Evolutionary conservation across 2,329 filamentous ascomycete species (phyloP).

Genomic region (Hypoxylon sp.): DNA sequence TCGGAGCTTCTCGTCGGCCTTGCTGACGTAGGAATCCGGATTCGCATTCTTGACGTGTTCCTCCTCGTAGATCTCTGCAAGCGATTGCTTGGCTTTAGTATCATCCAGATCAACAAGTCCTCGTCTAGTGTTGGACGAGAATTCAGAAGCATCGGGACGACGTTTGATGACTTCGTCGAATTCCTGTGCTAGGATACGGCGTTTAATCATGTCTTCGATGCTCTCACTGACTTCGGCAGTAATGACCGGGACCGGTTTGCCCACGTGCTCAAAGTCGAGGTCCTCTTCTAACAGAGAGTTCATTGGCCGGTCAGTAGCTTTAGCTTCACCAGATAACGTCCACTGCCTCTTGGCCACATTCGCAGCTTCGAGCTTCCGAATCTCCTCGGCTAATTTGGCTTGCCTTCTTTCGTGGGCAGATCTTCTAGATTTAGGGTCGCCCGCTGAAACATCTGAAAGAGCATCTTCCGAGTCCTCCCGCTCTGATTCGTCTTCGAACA

Average conservation of each 20-base stretch:
- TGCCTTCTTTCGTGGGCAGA: conserved; percentile 91
- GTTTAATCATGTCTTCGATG: conserved; percentile 95
- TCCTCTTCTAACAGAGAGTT: conserved; percentile 97
- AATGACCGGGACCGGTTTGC: conserved; percentile 94
- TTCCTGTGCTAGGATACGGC: conserved; percentile 88
- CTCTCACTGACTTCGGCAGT: conserved; percentile 91
- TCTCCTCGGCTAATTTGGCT: conserved; percentile 89
- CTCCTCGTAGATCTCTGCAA: conserved; percentile 95
- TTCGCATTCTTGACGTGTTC: conserved; percentile 86
- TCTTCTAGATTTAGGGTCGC: conserved; percentile 78
- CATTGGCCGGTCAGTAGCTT: conserved; percentile 83
- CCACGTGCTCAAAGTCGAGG: conserved; percentile 93
- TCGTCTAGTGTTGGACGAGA: conserved; percentile 72
- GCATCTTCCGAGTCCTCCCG: conserved; percentile 75
- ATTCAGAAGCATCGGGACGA: conserved; percentile 79
- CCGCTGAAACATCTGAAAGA: conserved; percentile 76
- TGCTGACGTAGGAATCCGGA: conserved; percentile 83
- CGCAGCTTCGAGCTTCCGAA: conserved; percentile 88
- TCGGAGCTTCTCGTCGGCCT: conserved; percentile 84
- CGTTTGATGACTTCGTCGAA: conserved; percentile 93
- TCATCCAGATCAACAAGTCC: conserved; percentile 88
- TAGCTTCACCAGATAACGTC: conserved; percentile 90
- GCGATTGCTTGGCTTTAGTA: conserved; percentile 85
- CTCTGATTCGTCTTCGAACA: conserved; percentile 86
- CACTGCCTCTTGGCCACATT: conserved; percentile 93